A percentile compares a stretch with the other conserved stretches of the same genome.
Conservation (phyloP, 192 early-diverging fungal genomes). For the Fimicolochytrium jonesii region DNA sequence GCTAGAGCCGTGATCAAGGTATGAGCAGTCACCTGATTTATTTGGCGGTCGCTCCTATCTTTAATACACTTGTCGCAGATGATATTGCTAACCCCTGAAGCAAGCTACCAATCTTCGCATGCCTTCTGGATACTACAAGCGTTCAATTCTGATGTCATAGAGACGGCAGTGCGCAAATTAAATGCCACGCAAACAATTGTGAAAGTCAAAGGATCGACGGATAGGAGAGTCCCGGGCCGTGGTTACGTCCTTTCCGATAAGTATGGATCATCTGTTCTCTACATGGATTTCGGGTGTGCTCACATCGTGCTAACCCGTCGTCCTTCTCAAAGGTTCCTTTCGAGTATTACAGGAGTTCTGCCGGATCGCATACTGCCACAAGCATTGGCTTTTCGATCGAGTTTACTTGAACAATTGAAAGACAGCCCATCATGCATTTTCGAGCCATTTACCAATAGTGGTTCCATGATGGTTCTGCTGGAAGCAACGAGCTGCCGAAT, state of each 20-base stretch:
- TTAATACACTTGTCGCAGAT: slow-evolving; percentile 6
- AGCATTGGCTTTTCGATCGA: not conserved
- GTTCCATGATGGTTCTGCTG: slow-evolving; percentile 21
- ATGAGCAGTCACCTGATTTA: not conserved
- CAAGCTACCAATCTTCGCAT: slow-evolving; percentile 20
- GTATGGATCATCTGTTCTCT: not conserved
- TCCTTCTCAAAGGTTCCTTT: slow-evolving; percentile 23
- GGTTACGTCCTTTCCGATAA: slow-evolving; percentile 33
- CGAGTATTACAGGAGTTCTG: slow-evolving; percentile 24
- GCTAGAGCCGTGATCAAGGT: slow-evolving; percentile 24
- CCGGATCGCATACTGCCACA: slow-evolving; percentile 37
- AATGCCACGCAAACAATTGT: slow-evolving; percentile 19
- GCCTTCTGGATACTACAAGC: slow-evolving; percentile 29
- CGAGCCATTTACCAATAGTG: slow-evolving; percentile 24
- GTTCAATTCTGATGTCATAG: slow-evolving; percentile 15
- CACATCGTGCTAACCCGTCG: not conserved
- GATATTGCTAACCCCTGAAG: slow-evolving; percentile 37
- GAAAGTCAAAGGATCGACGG: slow-evolving; percentile 16
- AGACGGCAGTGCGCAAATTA: slow-evolving; percentile 8
- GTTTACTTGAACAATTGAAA: slow-evolving; percentile 4
- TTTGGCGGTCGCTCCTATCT: slow-evolving; percentile 3
- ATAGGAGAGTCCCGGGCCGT: slow-evolving; percentile 35
- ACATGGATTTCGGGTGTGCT: not conserved
- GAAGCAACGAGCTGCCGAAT: slow-evolving; percentile 5
- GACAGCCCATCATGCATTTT: not conserved